Percentiles rank a stretch among this genome's conserved stretches.
phyloP scores from a whole-genome alignment of 257 asterid species.

The Cynanchum wilfordii region DNA sequence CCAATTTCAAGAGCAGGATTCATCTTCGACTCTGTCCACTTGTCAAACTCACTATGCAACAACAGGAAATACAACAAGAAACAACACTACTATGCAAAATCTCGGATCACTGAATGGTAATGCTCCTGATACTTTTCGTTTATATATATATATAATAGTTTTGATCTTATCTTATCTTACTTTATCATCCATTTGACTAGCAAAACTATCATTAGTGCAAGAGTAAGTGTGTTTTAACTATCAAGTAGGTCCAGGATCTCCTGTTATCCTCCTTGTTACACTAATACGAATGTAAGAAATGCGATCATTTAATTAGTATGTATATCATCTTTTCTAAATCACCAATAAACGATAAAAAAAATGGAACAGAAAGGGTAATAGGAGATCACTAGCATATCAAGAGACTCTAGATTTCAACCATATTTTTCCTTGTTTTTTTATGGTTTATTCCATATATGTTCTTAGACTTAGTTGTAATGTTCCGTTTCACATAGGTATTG shows the following conservation, averaged over 20 bases:
- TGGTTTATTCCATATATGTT: not conserved
- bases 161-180: not conserved
- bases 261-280: too few relatives aligned
- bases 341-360: too few relatives aligned
- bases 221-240: not conserved
- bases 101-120: conserved; percentile 42
- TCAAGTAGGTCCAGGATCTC: not conserved
- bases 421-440: not conserved
- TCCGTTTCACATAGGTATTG: conserved; percentile 24
- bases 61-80: conserved; percentile 29
- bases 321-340: too few relatives aligned
- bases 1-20: conserved; percentile 42
- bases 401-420: not conserved
- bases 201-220: not conserved
- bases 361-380: too few relatives aligned
- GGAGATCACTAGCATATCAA: too few relatives aligned
- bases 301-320: too few relatives aligned
- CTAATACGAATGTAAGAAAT: too few relatives aligned
- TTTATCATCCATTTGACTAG: not conserved
- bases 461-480: not conserved
- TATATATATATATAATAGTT: not conserved
- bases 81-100: conserved; percentile 30
- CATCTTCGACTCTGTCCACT: conserved; percentile 44
- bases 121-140: not conserved
- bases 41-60: conserved; percentile 38